These are phyloP conservation scores for Gossypium thurberi DNA, from an alignment of 345 rosid genomes.

Conservation along the genomic window DNA sequence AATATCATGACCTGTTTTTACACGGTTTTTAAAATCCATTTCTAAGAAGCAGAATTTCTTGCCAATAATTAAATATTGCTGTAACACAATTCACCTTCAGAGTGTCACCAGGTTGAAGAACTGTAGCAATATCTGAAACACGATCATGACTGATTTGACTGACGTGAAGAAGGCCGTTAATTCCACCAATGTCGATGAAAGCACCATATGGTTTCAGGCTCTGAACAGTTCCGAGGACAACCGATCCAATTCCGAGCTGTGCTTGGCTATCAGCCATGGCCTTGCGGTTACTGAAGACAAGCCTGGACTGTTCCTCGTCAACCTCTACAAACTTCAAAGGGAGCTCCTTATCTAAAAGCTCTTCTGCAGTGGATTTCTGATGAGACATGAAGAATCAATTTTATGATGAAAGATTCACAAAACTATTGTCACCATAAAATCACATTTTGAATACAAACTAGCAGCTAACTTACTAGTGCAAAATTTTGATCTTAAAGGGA, in stretches of 20 bases:
- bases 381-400: not conserved
- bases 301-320: slow-evolving; percentile 88
- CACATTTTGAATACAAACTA: not conserved
- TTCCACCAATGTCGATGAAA: slow-evolving; percentile 83
- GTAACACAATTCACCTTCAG: slow-evolving; percentile 47
- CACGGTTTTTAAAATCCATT: not conserved
- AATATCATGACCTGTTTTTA: slow-evolving; percentile 50
- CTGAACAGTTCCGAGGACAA: not conserved
- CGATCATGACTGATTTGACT: slow-evolving; percentile 98
- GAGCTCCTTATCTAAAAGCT: slow-evolving; percentile 74
- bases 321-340: slow-evolving; percentile 92
- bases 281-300: slow-evolving; percentile 92
- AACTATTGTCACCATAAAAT: not conserved
- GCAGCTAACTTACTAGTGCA: not conserved
- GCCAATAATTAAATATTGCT: not conserved
- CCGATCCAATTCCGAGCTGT: slow-evolving; percentile 15
- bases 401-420: not conserved
- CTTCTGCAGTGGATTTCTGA: slow-evolving; percentile 81
- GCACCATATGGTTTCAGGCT: not conserved
- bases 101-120: slow-evolving; percentile 95
- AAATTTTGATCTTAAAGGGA: not conserved
- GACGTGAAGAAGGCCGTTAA: slow-evolving; percentile 95
- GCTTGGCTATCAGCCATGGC: slow-evolving; percentile 99
- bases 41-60: slow-evolving; percentile 4
- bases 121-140: slow-evolving; percentile 81